Conservation (phyloP, 1,284 basidiomycete genomes). For the Mixia osmundae region DNA sequence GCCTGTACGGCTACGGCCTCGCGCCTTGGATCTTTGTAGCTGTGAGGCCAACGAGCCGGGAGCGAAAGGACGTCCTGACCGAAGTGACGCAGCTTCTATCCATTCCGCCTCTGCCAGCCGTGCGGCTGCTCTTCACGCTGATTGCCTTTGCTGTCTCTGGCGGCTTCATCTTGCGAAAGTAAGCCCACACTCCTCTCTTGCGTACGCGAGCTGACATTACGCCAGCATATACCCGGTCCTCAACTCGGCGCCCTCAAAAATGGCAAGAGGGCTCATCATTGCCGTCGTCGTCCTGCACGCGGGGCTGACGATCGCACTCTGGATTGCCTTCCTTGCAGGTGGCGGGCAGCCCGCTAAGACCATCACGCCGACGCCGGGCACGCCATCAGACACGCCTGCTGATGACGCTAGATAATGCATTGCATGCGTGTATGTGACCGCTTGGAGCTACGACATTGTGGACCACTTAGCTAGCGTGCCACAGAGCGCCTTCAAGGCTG, state of each 20-base stretch:
- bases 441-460: too few species aligned
- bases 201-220: slow-evolving; percentile 1
- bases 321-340: slow-evolving; percentile 18
- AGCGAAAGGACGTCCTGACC: background rate
- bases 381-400: too few species aligned
- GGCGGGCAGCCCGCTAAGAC: too few species aligned
- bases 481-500: too few species aligned
- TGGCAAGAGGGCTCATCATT: slow-evolving; percentile 52
- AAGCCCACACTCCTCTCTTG: slow-evolving; percentile 10
- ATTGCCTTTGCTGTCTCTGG: slow-evolving; percentile 34
- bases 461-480: too few species aligned
- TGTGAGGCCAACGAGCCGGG: background rate
- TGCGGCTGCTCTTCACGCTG: slow-evolving; percentile 25
- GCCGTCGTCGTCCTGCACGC: slow-evolving; percentile 15
- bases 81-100: slow-evolving; percentile 9
- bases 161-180: slow-evolving; percentile 37
- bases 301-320: slow-evolving; percentile 14
- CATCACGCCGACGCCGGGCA: too few species aligned
- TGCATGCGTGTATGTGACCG: too few species aligned
- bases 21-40: slow-evolving; percentile 42
- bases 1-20: slow-evolving; percentile 27
- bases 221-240: slow-evolving; percentile 72
- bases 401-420: too few species aligned
- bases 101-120: slow-evolving; percentile 12
- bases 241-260: slow-evolving; percentile 53